Conservation (phyloP, 768 basidiomycete species). For the Amanita pseudoporphyria region DNA sequence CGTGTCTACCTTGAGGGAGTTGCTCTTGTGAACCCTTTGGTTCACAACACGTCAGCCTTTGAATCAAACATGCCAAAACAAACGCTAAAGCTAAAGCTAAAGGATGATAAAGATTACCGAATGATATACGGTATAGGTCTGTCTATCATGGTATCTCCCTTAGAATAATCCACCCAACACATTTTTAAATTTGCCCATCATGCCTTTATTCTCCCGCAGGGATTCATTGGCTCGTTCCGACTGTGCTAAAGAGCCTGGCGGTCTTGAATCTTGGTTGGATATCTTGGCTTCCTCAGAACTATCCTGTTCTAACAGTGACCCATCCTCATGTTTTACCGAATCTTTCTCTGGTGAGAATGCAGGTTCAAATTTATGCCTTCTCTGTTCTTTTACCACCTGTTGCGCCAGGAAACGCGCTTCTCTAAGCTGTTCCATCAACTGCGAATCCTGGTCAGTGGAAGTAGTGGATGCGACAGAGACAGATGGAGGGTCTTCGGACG, state of each 20-base stretch:
- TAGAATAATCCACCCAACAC: background rate
- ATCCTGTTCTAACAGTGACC: background rate
- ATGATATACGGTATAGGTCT: background rate
- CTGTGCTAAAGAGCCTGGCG: too few relatives aligned
- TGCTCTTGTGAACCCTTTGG: constrained; percentile 17
- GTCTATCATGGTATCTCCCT: background rate
- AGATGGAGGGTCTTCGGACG: background rate
- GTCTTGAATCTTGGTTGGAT: too few relatives aligned
- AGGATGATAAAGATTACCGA: too few relatives aligned
- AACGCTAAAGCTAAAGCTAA: background rate
- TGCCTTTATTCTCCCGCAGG: background rate
- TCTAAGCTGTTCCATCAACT: background rate
- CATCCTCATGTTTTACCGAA: background rate
- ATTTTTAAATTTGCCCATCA: background rate
- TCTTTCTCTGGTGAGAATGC: background rate
- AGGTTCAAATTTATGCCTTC: background rate
- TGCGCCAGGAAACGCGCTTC: constrained; percentile 3
- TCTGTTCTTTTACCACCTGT: background rate
- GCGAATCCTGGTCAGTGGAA: background rate
- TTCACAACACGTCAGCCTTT: constrained; percentile 14
- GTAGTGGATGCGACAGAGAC: background rate
- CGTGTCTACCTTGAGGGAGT: constrained; percentile 28
- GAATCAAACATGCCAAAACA: constrained; percentile 25
- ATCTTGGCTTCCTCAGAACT: too few relatives aligned
- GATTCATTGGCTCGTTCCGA: background rate